Conservation (phyloP, 768 basidiomycete genomes). For the Pisolithus marmoratus region DNA sequence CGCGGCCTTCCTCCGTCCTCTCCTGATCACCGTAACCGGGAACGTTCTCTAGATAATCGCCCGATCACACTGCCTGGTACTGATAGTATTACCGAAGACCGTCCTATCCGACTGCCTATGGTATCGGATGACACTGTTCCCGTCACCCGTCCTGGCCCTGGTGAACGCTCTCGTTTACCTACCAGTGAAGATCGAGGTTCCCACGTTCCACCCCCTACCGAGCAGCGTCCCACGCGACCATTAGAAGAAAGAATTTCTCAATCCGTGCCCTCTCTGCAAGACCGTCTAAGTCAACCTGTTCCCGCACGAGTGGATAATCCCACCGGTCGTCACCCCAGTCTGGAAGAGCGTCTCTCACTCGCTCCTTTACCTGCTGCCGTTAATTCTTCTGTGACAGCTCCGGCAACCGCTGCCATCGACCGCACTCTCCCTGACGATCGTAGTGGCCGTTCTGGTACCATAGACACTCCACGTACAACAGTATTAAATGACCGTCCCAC, state of each 20-base stretch:
- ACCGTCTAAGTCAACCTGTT: constrained; percentile 32
- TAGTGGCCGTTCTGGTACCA: constrained; percentile 9
- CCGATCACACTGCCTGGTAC: constrained; percentile 24
- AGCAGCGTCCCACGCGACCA: constrained; percentile 22
- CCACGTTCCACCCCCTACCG: constrained; percentile 11
- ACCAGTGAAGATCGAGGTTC: constrained; percentile 23
- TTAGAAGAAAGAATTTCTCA: constrained; percentile 39
- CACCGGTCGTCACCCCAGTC: constrained; percentile 25
- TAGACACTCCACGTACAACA: constrained; percentile 5
- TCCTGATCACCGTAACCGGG: constrained; percentile 17
- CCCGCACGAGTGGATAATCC: constrained; percentile 16
- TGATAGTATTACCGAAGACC: constrained; percentile 19
- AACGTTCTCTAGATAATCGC: constrained; percentile 27
- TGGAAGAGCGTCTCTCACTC: constrained; percentile 39
- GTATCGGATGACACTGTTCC: constrained; percentile 15
- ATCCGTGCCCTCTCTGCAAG: constrained; percentile 31
- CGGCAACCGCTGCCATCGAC: constrained; percentile 10
- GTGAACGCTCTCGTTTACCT: constrained; percentile 9
- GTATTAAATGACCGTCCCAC: constrained; percentile 8
- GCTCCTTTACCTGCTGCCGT: constrained; percentile 20
- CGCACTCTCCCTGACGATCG: constrained; percentile 15
- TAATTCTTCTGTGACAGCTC: constrained; percentile 6
- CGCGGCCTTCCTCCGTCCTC: constrained; percentile 8
- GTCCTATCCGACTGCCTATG: constrained; percentile 7
- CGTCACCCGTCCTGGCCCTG: constrained; percentile 7